Evolutionary conservation across 352 stramenopile genomes (phyloP).

Genomic region (Pythium aquatile): DNA sequence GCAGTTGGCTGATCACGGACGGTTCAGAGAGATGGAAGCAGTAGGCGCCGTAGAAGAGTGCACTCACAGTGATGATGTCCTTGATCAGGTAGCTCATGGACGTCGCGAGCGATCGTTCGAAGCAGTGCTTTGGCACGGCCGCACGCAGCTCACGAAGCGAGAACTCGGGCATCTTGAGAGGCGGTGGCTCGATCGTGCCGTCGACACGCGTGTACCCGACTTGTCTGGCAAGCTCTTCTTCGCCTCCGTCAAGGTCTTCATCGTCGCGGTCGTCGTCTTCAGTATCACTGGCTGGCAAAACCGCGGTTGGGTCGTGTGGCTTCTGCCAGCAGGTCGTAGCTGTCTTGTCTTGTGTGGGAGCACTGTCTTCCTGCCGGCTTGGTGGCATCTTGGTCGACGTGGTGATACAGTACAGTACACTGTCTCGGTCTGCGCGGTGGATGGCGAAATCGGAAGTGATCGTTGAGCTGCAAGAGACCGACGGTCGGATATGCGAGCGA

Average conservation of each 20-base stretch:
- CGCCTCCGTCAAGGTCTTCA: background rate
- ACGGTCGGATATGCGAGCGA: no score
- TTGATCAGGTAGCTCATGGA: slow-evolving; percentile 91
- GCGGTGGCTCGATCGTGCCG: slow-evolving; percentile 68
- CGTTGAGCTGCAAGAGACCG: no score
- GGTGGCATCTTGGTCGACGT: no score
- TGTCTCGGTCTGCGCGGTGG: no score
- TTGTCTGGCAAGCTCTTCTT: background rate
- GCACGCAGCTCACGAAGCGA: slow-evolving; percentile 89
- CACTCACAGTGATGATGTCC: slow-evolving; percentile 88
- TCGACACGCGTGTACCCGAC: slow-evolving; percentile 74
- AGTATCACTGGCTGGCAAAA: background rate
- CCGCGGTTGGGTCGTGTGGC: no score
- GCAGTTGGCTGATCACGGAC: slow-evolving; percentile 33
- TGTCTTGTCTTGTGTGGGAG: no score
- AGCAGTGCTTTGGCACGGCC: slow-evolving; percentile 94
- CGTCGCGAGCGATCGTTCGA: slow-evolving; percentile 92
- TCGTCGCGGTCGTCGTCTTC: background rate
- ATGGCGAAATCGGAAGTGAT: no score
- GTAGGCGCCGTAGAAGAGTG: slow-evolving; percentile 86
- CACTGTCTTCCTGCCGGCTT: no score
- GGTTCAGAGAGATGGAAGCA: slow-evolving; percentile 59
- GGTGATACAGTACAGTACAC: no score
- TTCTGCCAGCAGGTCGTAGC: no score
- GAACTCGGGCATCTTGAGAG: slow-evolving; percentile 82